Base-by-base conservation (phyloP, 208 protist species). In the Leishmania braziliensis region DNA sequence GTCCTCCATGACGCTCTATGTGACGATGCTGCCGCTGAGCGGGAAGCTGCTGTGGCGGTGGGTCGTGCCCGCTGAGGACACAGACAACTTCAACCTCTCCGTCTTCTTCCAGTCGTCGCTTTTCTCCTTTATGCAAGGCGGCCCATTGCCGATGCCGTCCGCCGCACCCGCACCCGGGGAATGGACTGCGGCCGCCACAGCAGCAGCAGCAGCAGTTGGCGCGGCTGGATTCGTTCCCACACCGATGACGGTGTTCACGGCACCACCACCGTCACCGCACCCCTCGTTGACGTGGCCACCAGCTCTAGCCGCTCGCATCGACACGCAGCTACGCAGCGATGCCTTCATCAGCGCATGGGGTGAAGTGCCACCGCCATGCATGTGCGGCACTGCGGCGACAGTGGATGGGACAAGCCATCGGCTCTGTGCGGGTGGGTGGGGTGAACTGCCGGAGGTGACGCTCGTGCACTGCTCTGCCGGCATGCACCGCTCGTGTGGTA, bases 391-490 rank as follows among this genome's bases (percentile, higher is more conserved):
- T 70, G 46, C 20, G 18, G 51, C 50, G 73, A 36, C 76, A 46
- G 70, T 50, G 26, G 10, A 54, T 26, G 3, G 10, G 9, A 79
- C 46, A 26, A 33, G 5, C 26, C 51, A 43, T 36, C 12, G 5
- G 62, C 16, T 26, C 33, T 12, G 18, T 33, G 70, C 51, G 58
- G 75, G 18, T 50, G 3, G 53, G 36, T 58, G 48, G 58, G 9
- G 39, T 10, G 83, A 71, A 29, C 51, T 56, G 62, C 36, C 14
- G 43, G 74, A 82, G 80, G 82, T 80, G 10, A 50, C 68, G 68
- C 78, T 96, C 16, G 80, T 96, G 54, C 93, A 96, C 84, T 96
- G 93, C 84, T 93, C 88, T 46, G 93, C 93, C n/a, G 93, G 93
- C 43, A 96, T 95, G 91, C 93, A 96, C 68, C 91, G 93, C n/a